These are phyloP conservation scores for Candida broadrunensis DNA, from an alignment of 805 yeast species.

Conservation along the genomic window DNA sequence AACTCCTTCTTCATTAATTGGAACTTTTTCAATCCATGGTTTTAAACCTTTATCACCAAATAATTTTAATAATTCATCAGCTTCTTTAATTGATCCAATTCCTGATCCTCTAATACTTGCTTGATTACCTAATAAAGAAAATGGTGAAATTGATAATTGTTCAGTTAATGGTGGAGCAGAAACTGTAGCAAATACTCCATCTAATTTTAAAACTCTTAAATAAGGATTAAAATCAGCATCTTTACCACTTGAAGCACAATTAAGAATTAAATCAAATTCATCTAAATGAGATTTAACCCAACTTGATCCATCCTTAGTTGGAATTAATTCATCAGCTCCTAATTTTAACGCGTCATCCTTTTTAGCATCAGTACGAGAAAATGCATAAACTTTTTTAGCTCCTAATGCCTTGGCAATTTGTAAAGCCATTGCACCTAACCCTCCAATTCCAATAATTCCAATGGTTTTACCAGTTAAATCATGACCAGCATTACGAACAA, in stretches of 20 bases:
- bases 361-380: slow-evolving; percentile 26
- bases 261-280: slow-evolving; percentile 50
- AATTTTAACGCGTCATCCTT: slow-evolving; percentile 29
- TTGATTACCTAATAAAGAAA: slow-evolving; percentile 25
- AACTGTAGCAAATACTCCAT: slow-evolving; percentile 24
- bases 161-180: slow-evolving; percentile 25
- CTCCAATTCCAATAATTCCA: slow-evolving; percentile 65
- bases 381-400: slow-evolving; percentile 35
- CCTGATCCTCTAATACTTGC: slow-evolving; percentile 27
- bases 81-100: slow-evolving; percentile 35
- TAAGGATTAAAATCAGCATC: slow-evolving; percentile 52
- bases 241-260: slow-evolving; percentile 50
- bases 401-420: slow-evolving; percentile 61
- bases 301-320: slow-evolving; percentile 44
- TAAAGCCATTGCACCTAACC: slow-evolving; percentile 64
- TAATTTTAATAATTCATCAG: slow-evolving; percentile 33
- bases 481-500: slow-evolving; percentile 39
- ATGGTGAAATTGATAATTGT: slow-evolving; percentile 20
- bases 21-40: slow-evolving; percentile 36
- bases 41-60: slow-evolving; percentile 34
- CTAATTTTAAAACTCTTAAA: slow-evolving; percentile 30
- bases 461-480: slow-evolving; percentile 38
- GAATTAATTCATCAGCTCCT: slow-evolving; percentile 35
- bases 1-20: slow-evolving; percentile 30
- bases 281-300: slow-evolving; percentile 31